phyloP scores from a whole-genome alignment of 2,329 filamentous ascomycete genomes.

The Lachnellula subtilissima region DNA sequence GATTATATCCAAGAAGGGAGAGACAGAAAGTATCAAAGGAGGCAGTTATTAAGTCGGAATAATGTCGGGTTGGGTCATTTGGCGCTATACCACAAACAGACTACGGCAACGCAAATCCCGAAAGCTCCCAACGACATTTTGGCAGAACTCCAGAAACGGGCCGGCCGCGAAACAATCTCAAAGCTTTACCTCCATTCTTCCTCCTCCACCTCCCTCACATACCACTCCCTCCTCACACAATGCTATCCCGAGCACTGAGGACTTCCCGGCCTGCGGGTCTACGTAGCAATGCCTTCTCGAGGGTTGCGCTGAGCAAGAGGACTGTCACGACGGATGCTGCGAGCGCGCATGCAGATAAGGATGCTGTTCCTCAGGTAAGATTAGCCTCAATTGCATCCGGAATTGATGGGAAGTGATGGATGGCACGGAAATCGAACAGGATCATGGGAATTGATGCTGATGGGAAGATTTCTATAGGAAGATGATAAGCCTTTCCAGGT shows the following conservation, averaged over 20 bases:
- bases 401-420: neutral
- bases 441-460: neutral
- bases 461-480: constrained; percentile 50
- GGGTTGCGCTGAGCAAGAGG: constrained; percentile 44
- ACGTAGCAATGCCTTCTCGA: constrained; percentile 33
- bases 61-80: neutral
- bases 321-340: constrained; percentile 94
- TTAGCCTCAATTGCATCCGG: neutral
- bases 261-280: constrained; percentile 56
- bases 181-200: neutral
- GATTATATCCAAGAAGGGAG: too few relatives aligned
- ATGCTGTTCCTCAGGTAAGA: constrained; percentile 60
- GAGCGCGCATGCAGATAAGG: constrained; percentile 80
- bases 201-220: neutral
- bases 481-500: constrained; percentile 92
- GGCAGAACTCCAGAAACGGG: neutral
- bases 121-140: neutral
- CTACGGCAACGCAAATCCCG: neutral
- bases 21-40: too few relatives aligned
- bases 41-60: neutral
- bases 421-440: constrained; percentile 1
- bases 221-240: constrained; percentile 34
- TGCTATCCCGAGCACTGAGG: constrained; percentile 69
- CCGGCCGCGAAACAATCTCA: neutral
- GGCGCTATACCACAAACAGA: neutral